A percentile compares a stretch with the other conserved stretches of the same genome.
phyloP scores from a whole-genome alignment of 1,139 yeast species.

The Pichia sp. region DNA sequence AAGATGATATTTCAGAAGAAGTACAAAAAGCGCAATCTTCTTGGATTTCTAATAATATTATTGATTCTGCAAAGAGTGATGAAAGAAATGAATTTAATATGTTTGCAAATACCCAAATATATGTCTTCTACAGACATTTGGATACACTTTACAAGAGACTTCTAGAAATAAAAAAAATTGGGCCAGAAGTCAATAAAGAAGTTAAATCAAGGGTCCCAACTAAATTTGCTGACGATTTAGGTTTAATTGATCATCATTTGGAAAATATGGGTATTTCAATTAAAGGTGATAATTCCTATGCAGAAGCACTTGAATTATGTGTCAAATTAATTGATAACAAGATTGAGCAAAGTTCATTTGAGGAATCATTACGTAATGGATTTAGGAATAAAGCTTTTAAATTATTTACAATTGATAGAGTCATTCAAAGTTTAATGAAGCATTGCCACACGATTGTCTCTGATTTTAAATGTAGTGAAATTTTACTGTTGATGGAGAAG shows the following conservation, averaged over 20 bases:
- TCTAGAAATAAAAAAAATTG: constrained; percentile 65
- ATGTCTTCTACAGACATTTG: constrained; percentile 83
- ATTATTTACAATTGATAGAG: constrained; percentile 88
- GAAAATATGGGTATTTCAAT: constrained; percentile 76
- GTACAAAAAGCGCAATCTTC: constrained; percentile 56
- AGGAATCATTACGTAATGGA: constrained; percentile 91
- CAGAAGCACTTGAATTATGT: constrained; percentile 66
- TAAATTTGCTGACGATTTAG: constrained; percentile 84
- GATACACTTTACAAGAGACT: constrained; percentile 78
- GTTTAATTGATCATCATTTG: constrained; percentile 72
- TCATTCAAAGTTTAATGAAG: constrained; percentile 82
- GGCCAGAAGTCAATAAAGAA: constrained; percentile 63
- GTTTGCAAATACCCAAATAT: constrained; percentile 87
- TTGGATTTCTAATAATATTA: constrained; percentile 45
- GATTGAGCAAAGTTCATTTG: constrained; percentile 91
- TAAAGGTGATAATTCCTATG: constrained; percentile 64
- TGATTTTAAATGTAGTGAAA: constrained; percentile 78
- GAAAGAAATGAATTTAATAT: constrained; percentile 54
- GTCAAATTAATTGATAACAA: constrained; percentile 84
- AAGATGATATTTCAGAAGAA: constrained; percentile 33
- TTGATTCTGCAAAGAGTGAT: constrained; percentile 29
- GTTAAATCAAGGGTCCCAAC: constrained; percentile 60
- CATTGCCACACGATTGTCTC: constrained; percentile 77
- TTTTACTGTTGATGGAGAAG: constrained; percentile 71
- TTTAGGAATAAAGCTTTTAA: constrained; percentile 91